Base-by-base conservation (phyloP, 2,329 filamentous ascomycete genomes). In the Tothia fuscella region DNA sequence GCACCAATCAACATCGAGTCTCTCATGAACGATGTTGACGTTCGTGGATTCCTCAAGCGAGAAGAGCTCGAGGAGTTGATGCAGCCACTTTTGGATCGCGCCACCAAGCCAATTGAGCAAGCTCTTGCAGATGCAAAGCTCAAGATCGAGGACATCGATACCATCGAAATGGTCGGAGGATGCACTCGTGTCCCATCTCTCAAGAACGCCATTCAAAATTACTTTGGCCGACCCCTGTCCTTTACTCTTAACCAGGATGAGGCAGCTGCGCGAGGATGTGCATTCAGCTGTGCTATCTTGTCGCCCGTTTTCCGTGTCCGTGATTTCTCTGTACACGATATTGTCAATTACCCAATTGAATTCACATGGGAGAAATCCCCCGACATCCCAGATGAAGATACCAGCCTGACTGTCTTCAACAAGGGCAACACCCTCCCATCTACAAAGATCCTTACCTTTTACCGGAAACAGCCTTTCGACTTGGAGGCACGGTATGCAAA, bases 241-340 rank as follows among this genome's bases (percentile, higher is more conserved):
- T 98, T 85, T 76, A 98, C 91, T 38, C 78, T 95, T 54, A 98
- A 98, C 74, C 88, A 93, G 61, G 91, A 98, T 56, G 91, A 98
- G 72, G 91, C 91, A 50, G 79, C 95, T 53, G 89, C 91, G 48
- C 82, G 91, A 60, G 91, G 91, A 48, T 94, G 86, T 61, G 88
- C 91, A 47, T 98, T 98, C 70, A 87, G 82, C 75, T 96, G 91
- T 62, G 91, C 91, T 56, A 95, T 95, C 53, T 78, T 96, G 43
- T 96, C 91, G 0, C 91, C 91, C 34, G 84, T 93, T 51, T 96
- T 98, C 82, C 87, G 89, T 61, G 91, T 98, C 59, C 87, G 91
- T 56, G 91, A 98, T 70, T 98, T 98, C 66, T 78, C 87, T 52
- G 82, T 96, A 47, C 87, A 96, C 72, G 91, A 98, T 64, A 89